Conservation (phyloP, 2,329 filamentous ascomycete species). For the Aspergillus caelatus region DNA sequence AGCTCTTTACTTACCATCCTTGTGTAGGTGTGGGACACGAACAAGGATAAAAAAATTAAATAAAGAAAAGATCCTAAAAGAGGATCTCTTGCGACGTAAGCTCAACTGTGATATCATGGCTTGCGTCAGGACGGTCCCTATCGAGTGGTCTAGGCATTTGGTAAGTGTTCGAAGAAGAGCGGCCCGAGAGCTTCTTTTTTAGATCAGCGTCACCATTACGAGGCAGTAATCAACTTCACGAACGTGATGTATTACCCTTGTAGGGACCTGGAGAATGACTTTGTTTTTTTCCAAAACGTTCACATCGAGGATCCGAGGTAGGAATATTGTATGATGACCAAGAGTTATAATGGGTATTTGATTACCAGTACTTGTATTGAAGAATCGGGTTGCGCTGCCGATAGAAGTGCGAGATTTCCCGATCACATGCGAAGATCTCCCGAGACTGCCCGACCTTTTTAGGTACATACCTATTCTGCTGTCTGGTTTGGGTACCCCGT, state of each 20-base stretch:
- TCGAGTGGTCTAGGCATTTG: conserved; percentile 11
- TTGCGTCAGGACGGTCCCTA: conserved; percentile 20
- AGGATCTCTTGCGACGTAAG: conserved; percentile 1
- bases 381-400: conserved; percentile 1
- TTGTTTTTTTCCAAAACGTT: conserved; percentile 2
- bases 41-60: neutral
- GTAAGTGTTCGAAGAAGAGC: conserved; percentile 1
- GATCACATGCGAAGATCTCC: conserved; percentile 13
- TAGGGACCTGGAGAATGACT: conserved; percentile 1
- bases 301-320: neutral
- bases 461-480: neutral
- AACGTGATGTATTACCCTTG: conserved; percentile 3
- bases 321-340: neutral
- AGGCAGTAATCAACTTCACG: neutral
- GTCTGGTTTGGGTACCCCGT: neutral
- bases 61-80: neutral
- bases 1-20: neutral
- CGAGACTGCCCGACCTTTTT: conserved; percentile 12
- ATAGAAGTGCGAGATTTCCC: conserved; percentile 13
- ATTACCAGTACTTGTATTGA: neutral
- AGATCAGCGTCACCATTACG: conserved; percentile 14
- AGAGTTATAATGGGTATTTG: neutral
- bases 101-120: conserved; percentile 21
- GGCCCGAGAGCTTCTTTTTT: conserved; percentile 6
- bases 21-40: conserved; percentile 1